phyloP scores from a whole-genome alignment of 345 rosid genomes.

The Microcos paniculata region DNA sequence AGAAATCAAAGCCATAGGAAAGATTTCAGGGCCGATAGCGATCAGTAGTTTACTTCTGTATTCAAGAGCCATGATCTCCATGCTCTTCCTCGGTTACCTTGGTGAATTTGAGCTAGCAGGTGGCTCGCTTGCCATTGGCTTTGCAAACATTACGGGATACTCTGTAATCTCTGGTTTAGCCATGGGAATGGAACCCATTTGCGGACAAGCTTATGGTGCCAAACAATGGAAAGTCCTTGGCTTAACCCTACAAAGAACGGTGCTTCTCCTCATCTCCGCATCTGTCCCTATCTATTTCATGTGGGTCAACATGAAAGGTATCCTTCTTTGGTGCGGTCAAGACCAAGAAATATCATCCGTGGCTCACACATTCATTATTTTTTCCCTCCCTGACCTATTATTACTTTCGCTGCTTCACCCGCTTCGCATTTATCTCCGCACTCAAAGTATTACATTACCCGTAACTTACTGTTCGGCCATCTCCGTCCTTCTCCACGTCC shows the following conservation, averaged over 20 bases:
- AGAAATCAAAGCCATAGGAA: too few species aligned
- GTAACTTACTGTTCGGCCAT: conserved; percentile 83
- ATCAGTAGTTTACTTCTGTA: conserved; percentile 79
- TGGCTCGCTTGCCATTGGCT: too few species aligned
- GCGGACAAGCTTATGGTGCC: too few species aligned
- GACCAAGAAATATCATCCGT: too few species aligned
- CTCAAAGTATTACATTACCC: conserved; percentile 87
- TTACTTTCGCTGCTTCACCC: conserved; percentile 96
- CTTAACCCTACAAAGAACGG: conserved; percentile 86
- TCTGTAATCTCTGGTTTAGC: too few species aligned
- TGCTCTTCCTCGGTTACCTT: conserved; percentile 95
- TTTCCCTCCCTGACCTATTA: too few species aligned
- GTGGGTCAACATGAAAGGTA: too few species aligned
- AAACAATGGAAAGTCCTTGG: conserved; percentile 90
- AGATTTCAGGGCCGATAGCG: conserved; percentile 86
- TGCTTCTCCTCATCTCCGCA: conserved; percentile 80
- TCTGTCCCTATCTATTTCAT: conserved; percentile 79
- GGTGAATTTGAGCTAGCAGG: conserved; percentile 92
- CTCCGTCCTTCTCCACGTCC: too few species aligned
- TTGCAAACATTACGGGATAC: too few species aligned
- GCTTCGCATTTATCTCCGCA: conserved; percentile 75
- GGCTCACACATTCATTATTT: too few species aligned
- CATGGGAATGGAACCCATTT: too few species aligned
- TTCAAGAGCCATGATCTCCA: conserved; percentile 95
- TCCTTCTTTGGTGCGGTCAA: too few species aligned